A percentile compares a stretch with the other conserved stretches of the same genome.
Evolutionary conservation across 495 filamentous ascomycete genomes (phyloP).

Genomic region (Zalerion maritima): DNA sequence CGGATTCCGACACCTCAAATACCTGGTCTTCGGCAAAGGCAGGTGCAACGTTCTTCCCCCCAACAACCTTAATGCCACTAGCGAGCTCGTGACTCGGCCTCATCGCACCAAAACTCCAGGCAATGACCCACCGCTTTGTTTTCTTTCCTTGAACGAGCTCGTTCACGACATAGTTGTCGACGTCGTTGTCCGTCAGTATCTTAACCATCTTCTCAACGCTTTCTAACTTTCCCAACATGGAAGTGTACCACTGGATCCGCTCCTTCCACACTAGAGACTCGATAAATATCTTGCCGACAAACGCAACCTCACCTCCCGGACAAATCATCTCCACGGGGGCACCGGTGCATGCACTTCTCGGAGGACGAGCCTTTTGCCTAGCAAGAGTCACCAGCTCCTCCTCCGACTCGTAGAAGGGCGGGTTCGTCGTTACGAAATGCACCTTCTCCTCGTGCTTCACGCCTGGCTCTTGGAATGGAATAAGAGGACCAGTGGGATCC

Average conservation of each 20-base stretch:
- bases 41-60: constrained; percentile 45
- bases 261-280: constrained; percentile 50
- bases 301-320: constrained; percentile 67
- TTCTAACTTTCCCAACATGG: constrained; percentile 74
- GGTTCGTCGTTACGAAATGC: constrained; percentile 90
- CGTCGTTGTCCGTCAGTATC: constrained; percentile 38
- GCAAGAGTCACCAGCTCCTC: constrained; percentile 54
- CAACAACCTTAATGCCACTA: constrained; percentile 35
- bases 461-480: constrained; percentile 43
- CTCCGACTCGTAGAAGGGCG: constrained; percentile 74
- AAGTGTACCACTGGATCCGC: constrained; percentile 71
- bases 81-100: constrained; percentile 48
- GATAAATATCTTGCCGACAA: constrained; percentile 58
- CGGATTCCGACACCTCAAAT: not conserved
- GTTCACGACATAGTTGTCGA: constrained; percentile 71
- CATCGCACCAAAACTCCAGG: constrained; percentile 64
- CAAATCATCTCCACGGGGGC: constrained; percentile 78
- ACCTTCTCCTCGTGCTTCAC: constrained; percentile 45
- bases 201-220: constrained; percentile 52
- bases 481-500: constrained; percentile 32
- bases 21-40: constrained; percentile 34
- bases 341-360: constrained; percentile 71
- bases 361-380: constrained; percentile 46
- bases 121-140: constrained; percentile 78
- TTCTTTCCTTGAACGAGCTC: constrained; percentile 66